phyloP scores from a whole-genome alignment of 2,329 filamentous ascomycete genomes.

The Pseudocercospora pini-densiflorae region DNA sequence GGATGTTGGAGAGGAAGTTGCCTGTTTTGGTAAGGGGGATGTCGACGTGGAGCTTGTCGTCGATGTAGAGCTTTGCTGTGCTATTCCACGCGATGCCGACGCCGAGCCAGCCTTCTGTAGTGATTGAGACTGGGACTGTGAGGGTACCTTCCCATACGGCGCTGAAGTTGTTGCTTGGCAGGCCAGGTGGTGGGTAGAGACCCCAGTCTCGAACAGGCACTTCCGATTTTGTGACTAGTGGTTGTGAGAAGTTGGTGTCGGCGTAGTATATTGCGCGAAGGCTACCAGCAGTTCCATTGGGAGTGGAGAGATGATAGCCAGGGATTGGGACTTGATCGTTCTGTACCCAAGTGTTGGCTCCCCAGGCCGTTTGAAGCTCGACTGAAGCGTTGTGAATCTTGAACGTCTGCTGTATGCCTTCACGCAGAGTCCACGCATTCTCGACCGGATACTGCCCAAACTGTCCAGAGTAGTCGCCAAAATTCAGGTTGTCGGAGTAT shows the following conservation, averaged over 20 bases:
- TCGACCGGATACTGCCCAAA: slow-evolving; percentile 23
- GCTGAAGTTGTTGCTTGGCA: slow-evolving; percentile 27
- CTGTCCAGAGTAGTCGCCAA: slow-evolving; percentile 27
- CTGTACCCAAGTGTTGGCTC: slow-evolving; percentile 25
- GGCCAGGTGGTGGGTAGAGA: slow-evolving; percentile 24
- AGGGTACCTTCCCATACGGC: slow-evolving; percentile 25
- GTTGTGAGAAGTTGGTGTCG: slow-evolving; percentile 20
- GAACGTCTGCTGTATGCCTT: slow-evolving; percentile 18
- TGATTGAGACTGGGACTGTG: slow-evolving; percentile 18
- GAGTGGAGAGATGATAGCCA: slow-evolving; percentile 23
- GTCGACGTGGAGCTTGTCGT: slow-evolving; percentile 20
- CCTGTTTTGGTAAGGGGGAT: slow-evolving; percentile 23
- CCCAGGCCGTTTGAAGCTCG: slow-evolving; percentile 22
- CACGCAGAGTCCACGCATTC: slow-evolving; percentile 21
- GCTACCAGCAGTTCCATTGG: slow-evolving; percentile 18
- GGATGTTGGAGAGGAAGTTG: slow-evolving; percentile 28
- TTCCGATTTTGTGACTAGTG: slow-evolving; percentile 16
- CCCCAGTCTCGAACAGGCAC: slow-evolving; percentile 23
- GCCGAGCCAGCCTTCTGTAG: slow-evolving; percentile 25
- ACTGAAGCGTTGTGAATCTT: slow-evolving; percentile 3
- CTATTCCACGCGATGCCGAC: slow-evolving; percentile 23
- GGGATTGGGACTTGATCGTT: slow-evolving; percentile 24
- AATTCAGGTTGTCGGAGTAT: slow-evolving; percentile 22
- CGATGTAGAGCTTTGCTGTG: slow-evolving; percentile 25
- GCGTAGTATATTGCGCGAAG: slow-evolving; percentile 25